phyloP scores from a whole-genome alignment of 2,329 filamentous ascomycete genomes.

The Trichoderma polysporum region DNA sequence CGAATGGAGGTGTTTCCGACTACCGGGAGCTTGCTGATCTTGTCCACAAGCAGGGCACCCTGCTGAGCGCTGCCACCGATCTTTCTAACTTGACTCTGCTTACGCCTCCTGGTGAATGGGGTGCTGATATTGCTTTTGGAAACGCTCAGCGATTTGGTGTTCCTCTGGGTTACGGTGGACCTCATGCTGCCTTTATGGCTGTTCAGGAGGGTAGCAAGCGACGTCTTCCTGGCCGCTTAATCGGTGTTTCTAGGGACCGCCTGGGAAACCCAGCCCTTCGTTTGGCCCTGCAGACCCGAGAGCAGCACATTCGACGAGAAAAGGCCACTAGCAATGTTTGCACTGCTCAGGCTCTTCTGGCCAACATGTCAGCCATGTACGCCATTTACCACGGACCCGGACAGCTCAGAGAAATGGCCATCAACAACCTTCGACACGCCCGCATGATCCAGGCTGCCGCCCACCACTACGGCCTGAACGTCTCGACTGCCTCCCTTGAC shows the following conservation, averaged over 20 bases:
- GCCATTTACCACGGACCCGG: slow-evolving; percentile 89
- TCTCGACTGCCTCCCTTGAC: slow-evolving; percentile 56
- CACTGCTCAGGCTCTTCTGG: slow-evolving; percentile 88
- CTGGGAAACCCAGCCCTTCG: slow-evolving; percentile 78
- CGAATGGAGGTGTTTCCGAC: slow-evolving; percentile 74
- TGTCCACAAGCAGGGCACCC: slow-evolving; percentile 74
- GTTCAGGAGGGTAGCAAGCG: slow-evolving; percentile 89
- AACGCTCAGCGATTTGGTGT: slow-evolving; percentile 90
- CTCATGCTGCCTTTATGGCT: slow-evolving; percentile 96
- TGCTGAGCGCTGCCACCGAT: slow-evolving; percentile 87
- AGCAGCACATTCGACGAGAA: slow-evolving; percentile 94
- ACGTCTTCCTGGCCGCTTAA: slow-evolving; percentile 86
- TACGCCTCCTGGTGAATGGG: slow-evolving; percentile 89
- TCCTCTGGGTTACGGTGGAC: slow-evolving; percentile 86
- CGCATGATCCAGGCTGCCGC: slow-evolving; percentile 67
- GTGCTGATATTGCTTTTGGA: slow-evolving; percentile 92
- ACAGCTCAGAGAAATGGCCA: slow-evolving; percentile 79
- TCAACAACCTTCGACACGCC: slow-evolving; percentile 71
- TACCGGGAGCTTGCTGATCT: slow-evolving; percentile 71
- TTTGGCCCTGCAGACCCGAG: slow-evolving; percentile 84
- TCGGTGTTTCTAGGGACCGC: slow-evolving; percentile 89
- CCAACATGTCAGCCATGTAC: slow-evolving; percentile 95
- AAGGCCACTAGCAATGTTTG: slow-evolving; percentile 98
- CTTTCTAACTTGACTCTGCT: slow-evolving; percentile 82
- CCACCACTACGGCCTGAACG: slow-evolving; percentile 61